A percentile compares a stretch with the other conserved stretches of the same genome.
phyloP scores from a whole-genome alignment of 2,329 filamentous ascomycete genomes.

The Metarhizium album region DNA sequence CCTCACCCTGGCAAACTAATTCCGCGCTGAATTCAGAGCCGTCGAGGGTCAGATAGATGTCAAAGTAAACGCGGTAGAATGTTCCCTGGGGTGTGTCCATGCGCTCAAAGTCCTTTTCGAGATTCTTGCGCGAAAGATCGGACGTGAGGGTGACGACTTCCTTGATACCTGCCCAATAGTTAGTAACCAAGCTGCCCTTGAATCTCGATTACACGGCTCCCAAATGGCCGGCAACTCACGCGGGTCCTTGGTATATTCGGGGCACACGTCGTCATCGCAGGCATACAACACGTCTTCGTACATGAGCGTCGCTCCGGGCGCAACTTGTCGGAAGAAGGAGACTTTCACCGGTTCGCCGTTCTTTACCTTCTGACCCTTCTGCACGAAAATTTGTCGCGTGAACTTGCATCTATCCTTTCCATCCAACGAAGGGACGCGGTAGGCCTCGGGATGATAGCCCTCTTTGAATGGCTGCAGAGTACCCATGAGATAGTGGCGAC shows the following conservation, averaged over 20 bases:
- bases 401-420: constrained; percentile 99
- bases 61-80: constrained; percentile 76
- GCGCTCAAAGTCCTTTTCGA: constrained; percentile 97
- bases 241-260: constrained; percentile 98
- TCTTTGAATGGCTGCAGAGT: constrained; percentile 98
- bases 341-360: constrained; percentile 99
- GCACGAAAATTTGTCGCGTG: constrained; percentile 94
- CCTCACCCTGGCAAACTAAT: constrained; percentile 96
- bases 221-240: constrained; percentile 55
- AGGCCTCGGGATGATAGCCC: constrained; percentile 94
- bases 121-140: constrained; percentile 92
- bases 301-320: constrained; percentile 94
- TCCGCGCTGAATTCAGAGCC: constrained; percentile 97
- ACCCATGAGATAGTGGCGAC: constrained; percentile 98
- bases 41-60: constrained; percentile 85
- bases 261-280: constrained; percentile 95
- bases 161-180: constrained; percentile 67
- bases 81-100: constrained; percentile 98
- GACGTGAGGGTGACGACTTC: constrained; percentile 97
- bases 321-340: constrained; percentile 95
- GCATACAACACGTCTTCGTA: constrained; percentile 98
- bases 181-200: constrained; percentile 13
- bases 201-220: neutral
- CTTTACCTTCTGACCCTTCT: constrained; percentile 97
- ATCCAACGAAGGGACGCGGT: constrained; percentile 90